phyloP scores from a whole-genome alignment of 495 filamentous ascomycete species.

The Xylaria venustula region DNA sequence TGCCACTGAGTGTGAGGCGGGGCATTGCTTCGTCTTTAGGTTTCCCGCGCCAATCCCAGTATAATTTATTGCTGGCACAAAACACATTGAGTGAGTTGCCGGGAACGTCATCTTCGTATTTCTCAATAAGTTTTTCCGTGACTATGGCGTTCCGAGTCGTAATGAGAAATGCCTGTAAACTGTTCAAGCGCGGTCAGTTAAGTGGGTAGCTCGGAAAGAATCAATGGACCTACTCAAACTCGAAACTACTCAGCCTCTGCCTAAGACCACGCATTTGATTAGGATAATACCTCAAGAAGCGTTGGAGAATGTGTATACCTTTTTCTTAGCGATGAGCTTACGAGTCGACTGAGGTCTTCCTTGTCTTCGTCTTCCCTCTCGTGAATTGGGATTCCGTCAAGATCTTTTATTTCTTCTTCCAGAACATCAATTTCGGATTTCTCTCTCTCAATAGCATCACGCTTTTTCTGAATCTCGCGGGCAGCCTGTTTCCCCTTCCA shows the following conservation, averaged over 20 bases:
- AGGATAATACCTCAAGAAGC: not conserved
- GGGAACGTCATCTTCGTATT: conserved; percentile 24
- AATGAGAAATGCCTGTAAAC: conserved; percentile 21
- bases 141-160: conserved; percentile 32
- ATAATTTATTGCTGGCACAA: conserved; percentile 37
- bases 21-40: conserved; percentile 19
- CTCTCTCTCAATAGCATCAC: not conserved
- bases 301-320: not conserved
- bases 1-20: conserved; percentile 36
- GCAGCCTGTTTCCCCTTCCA: not conserved
- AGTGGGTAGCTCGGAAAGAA: no score
- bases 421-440: not conserved
- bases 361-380: not conserved
- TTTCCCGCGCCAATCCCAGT: conserved; percentile 33
- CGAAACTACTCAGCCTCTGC: not conserved
- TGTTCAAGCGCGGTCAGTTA: not conserved
- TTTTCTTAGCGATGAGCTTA: not conserved
- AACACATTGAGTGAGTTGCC: conserved; percentile 27
- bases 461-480: not conserved
- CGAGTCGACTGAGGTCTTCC: not conserved
- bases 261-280: not conserved
- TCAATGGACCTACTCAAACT: conserved; percentile 7
- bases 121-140: conserved; percentile 14
- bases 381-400: not conserved
- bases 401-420: not conserved